These are phyloP conservation scores for Yarrowia sp. DNA, from an alignment of 805 yeast species.

Conservation along the genomic window DNA sequence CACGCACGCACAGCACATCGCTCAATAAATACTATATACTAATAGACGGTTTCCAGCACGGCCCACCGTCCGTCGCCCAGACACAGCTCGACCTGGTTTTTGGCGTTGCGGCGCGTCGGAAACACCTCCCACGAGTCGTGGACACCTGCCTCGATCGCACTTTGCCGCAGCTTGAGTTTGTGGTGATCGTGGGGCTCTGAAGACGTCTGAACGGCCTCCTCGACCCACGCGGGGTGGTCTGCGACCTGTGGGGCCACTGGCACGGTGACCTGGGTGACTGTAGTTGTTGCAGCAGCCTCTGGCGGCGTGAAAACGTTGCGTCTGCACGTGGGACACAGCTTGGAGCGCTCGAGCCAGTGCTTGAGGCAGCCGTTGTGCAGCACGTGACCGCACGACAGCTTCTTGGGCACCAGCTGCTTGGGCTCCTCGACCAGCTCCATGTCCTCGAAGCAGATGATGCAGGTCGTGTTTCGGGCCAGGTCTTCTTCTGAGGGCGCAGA, in stretches of 20 bases:
- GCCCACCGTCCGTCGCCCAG: constrained; percentile 18
- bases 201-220: neutral
- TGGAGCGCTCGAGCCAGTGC: constrained; percentile 90
- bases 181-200: neutral
- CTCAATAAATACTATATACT: constrained; percentile 22
- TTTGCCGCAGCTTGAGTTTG: constrained; percentile 1
- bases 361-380: constrained; percentile 86
- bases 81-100: constrained; percentile 6
- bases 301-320: constrained; percentile 54
- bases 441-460: constrained; percentile 92
- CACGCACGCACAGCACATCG: too few relatives aligned
- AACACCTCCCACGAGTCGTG: constrained; percentile 25
- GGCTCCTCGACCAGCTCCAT: constrained; percentile 50
- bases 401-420: constrained; percentile 63
- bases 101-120: constrained; percentile 12
- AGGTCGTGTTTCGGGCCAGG: constrained; percentile 56
- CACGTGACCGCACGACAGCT: constrained; percentile 79
- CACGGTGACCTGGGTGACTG: neutral
- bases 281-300: neutral
- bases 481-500: constrained; percentile 62
- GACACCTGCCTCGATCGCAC: constrained; percentile 18
- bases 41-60: constrained; percentile 13
- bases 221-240: constrained; percentile 14
- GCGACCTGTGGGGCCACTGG: constrained; percentile 3
- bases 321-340: constrained; percentile 90